phyloP scores from a whole-genome alignment of 371 early-diverging fungal genomes.

The Mucor mucedo region DNA sequence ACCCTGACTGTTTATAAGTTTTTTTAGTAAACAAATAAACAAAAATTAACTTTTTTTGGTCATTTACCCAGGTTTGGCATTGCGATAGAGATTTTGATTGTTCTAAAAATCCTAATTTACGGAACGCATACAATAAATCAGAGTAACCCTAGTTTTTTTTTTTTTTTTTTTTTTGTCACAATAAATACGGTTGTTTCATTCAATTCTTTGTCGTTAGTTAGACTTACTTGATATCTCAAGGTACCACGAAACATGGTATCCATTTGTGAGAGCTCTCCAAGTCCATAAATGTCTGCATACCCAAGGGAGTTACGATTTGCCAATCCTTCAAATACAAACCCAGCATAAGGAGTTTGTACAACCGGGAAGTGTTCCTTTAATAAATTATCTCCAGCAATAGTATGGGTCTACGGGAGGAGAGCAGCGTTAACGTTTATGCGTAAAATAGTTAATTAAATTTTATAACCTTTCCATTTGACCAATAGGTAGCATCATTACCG shows the following conservation, averaged over 20 bases:
- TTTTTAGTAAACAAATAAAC: too few relatives aligned
- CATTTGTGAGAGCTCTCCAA: constrained; percentile 68
- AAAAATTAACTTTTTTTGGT: neutral
- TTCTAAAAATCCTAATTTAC: constrained; percentile 59
- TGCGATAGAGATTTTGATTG: constrained; percentile 34
- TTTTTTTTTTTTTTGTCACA: neutral
- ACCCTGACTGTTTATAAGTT: constrained; percentile 22
- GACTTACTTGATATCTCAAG: constrained; percentile 69
- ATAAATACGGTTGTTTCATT: neutral
- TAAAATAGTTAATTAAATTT: neutral
- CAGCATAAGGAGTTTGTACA: constrained; percentile 75
- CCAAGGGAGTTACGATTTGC: constrained; percentile 83
- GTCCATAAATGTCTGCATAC: constrained; percentile 70
- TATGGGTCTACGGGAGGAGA: constrained; percentile 21
- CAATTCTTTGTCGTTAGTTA: too few relatives aligned
- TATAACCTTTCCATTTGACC: constrained; percentile 70
- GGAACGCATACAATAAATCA: constrained; percentile 67
- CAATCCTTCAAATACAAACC: constrained; percentile 84
- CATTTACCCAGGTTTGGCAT: constrained; percentile 54
- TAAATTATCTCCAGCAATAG: constrained; percentile 77
- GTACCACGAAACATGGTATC: constrained; percentile 90
- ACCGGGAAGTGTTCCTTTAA: constrained; percentile 67
- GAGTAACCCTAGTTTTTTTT: constrained; percentile 57
- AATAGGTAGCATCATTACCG: constrained; percentile 82
- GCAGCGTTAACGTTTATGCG: neutral